Conservation (phyloP, 2,329 filamentous ascomycete genomes). For the Sarocladium kiliense region DNA sequence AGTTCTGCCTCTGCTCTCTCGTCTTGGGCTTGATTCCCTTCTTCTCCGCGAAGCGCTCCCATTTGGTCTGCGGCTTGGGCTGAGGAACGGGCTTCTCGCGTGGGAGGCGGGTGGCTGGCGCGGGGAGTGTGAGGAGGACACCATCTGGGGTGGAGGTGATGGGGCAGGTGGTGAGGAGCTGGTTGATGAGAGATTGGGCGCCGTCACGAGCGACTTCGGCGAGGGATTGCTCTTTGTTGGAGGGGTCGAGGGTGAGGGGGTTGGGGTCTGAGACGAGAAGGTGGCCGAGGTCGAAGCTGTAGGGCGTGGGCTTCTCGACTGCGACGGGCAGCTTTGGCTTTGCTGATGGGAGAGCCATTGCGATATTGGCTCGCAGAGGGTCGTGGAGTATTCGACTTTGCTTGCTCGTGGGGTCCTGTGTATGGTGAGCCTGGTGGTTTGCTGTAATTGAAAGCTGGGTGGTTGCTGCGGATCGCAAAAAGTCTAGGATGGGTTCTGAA, state of each 20-base stretch:
- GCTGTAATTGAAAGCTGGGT: neutral
- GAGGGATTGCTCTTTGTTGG: slow-evolving; percentile 61
- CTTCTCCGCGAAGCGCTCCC: slow-evolving; percentile 94
- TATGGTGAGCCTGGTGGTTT: too few relatives aligned
- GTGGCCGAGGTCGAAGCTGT: slow-evolving; percentile 88
- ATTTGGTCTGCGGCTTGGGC: slow-evolving; percentile 80
- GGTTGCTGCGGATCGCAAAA: neutral
- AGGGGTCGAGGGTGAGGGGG: slow-evolving; percentile 56
- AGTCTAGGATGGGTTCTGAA: neutral
- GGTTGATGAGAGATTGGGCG: slow-evolving; percentile 88
- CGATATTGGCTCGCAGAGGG: neutral
- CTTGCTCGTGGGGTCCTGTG: too few relatives aligned
- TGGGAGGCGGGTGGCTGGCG: slow-evolving; percentile 65
- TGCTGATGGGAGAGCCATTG: slow-evolving; percentile 31
- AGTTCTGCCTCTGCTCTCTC: slow-evolving; percentile 66
- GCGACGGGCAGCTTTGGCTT: slow-evolving; percentile 53
- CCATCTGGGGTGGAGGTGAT: slow-evolving; percentile 64
- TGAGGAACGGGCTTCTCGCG: slow-evolving; percentile 88
- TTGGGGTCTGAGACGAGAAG: slow-evolving; percentile 85
- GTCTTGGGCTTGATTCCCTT: slow-evolving; percentile 93
- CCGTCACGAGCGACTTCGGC: slow-evolving; percentile 76
- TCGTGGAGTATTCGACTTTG: too few relatives aligned
- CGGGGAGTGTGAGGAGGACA: slow-evolving; percentile 75
- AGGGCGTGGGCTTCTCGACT: slow-evolving; percentile 79
- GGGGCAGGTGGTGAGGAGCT: slow-evolving; percentile 83